Base-by-base conservation (phyloP, 768 basidiomycete species). In the Trametes gibbosa region DNA sequence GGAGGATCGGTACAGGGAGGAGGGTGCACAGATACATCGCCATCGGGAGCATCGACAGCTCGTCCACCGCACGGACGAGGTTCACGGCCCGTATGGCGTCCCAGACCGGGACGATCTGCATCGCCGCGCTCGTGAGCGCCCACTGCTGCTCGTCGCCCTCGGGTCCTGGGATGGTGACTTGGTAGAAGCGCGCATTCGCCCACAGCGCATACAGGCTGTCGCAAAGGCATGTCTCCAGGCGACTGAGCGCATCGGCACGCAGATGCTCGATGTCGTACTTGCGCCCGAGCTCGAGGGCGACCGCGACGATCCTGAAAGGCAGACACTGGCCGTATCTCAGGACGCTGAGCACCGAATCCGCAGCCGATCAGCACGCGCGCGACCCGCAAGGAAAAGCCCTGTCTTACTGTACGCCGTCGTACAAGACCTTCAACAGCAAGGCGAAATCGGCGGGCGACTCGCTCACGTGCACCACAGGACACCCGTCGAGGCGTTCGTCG, bases 1-100 rank as follows among this genome's bases (percentile, higher is more conserved):
- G 1, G 12, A 51, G 35, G 8, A 13, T 25, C 35, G n/a, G 8
- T 2, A 37, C 77, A 84, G 1, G 67, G 19, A 57, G 56, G 8
- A 45, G 9, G 7, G 48, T 35, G 48, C 40, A 50, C 5, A 50
- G 48, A 25, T 50, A 57, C n/a, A 50, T 19, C 9, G 56, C 39
- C 2, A 50, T 35, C 5, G 56, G 56, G 4, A 57, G 39, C 49
- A 57, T 57, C 21, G 24, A 3, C 32, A n/a, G 8, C 27, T 49
- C 29, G 10, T 42, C 49, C 7, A 39, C 23, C 8, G 42, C 19
- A 19, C 39, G 56, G 13, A 45, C 24, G 23, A 57, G 47, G 25
- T 57, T 50, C 14, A 57, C 48, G 9, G 49, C 49, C 13, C 27
- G 47, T 19, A 55, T 55, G 4, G 53, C 53, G 35, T 55, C 45